These are phyloP conservation scores for Periconia sp. DNA, from an alignment of 2,329 filamentous ascomycete species.

Conservation along the genomic window DNA sequence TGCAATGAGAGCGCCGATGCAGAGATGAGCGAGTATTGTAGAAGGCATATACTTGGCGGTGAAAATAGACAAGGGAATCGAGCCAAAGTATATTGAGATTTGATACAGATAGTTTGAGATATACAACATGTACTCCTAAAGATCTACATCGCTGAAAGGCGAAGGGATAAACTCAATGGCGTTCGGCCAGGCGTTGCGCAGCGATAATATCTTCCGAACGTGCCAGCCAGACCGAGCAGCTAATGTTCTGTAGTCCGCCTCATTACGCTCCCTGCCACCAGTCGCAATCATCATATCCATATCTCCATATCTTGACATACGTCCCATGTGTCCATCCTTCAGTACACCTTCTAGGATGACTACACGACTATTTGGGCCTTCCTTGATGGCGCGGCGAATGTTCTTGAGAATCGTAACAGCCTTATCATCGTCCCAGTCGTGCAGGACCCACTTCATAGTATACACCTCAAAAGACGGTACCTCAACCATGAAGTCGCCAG, in stretches of 20 bases:
- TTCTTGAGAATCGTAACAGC: constrained; percentile 34
- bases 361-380: constrained; percentile 31
- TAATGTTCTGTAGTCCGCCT: constrained; percentile 37
- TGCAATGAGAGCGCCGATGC: too few species aligned
- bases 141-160: too few species aligned
- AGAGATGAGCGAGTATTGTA: too few species aligned
- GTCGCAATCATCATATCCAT: constrained; percentile 51
- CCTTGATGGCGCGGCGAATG: constrained; percentile 39
- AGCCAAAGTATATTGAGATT: too few species aligned
- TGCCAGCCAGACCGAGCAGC: constrained; percentile 39
- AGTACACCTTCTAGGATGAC: constrained; percentile 50
- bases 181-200: constrained; percentile 27
- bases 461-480: constrained; percentile 42
- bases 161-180: constrained; percentile 26
- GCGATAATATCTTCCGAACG: constrained; percentile 17
- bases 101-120: too few species aligned
- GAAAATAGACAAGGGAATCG: too few species aligned
- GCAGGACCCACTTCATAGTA: constrained; percentile 51
- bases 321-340: constrained; percentile 29
- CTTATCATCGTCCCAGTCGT: constrained; percentile 49
- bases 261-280: constrained; percentile 40
- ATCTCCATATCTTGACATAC: constrained; percentile 49
- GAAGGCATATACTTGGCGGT: too few species aligned
- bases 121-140: too few species aligned
- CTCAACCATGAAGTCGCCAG: constrained; percentile 47